Base-by-base conservation (phyloP, 1,284 basidiomycete genomes). In the Lentinula novae-zelandiae region DNA sequence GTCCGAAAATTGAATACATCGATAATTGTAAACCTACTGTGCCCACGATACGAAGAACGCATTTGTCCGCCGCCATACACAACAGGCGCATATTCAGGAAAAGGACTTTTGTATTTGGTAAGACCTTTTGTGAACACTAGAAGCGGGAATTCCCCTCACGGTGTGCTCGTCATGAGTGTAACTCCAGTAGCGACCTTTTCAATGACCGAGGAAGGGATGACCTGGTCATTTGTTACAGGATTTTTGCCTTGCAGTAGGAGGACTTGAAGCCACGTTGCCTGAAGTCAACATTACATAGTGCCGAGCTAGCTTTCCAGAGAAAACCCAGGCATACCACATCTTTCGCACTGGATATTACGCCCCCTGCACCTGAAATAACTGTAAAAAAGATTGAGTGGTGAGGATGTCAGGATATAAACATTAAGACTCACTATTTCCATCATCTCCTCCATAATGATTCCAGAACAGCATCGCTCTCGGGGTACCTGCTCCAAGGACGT, bases 201-300 rank as follows among this genome's bases (percentile, higher is more conserved):
- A 6, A 71, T 53, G 1, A 68, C 63, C 13, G 62, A 65, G 5
- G 62, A 22, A 13, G 66, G 66, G 12, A 71, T 67, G 20, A 70
- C 61, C 8, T 49, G 56, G 17, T 64, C 48, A 33, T 65, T 57
- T 1, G 66, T 67, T 1, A 17, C 54, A 1, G 69, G 69, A 52
- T 70, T 62, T 13, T 61, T 58, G 12, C 70, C 70, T 12, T 62
- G 50, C 13, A 68, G 60, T 9, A 71, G 60, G 2, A 71, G 61
- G 1, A 62, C 66, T 53, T 70, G 68, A 20, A 71, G 66, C 67
- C 66, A 71, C 5, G 51, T 66, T 3, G 68, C 71, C 71, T 71
- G 17, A n/a, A 49, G 10, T 62, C 10, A 57, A 13, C 12, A 38
- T 60, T 48, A 58, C 40, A 57, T 31, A 40, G 9, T 27, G 27